Evolutionary conservation across 2,329 filamentous ascomycete species (phyloP), one percentile per base, ranked within the genome.

Genomic region (Fusarium brevicatenulatum): DNA sequence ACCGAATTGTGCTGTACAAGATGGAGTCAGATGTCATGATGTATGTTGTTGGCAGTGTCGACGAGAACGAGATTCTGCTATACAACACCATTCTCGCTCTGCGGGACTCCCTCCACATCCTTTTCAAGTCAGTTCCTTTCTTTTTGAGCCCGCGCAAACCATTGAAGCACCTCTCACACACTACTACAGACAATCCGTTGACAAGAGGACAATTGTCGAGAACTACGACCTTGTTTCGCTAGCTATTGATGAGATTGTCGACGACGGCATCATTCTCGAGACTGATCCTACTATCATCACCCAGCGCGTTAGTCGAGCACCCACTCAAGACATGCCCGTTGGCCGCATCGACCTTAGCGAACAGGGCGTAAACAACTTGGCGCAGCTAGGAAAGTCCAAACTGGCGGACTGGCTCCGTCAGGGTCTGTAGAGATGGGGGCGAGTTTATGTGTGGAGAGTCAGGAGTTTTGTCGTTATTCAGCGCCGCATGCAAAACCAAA

Each of bases 181-280:
- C 57, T 68, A 40, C 34, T 47, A 37, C 75, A 97, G 94, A 84
- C 95, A 97, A 88, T 94, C 94, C 39, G 95, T 97, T 56, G 96
- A 99, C 86, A 98, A 98, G 89, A 92, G 96, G 76, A 98, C 96
- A 65, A 95, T 98, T 75, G 92, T 98, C 80, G 96, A 99, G 85
- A 98, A 98, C 89, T 99, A 98, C 87, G 96, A 98, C 83, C 89
- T 98, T 28, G 93, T 98, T 71, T 93, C 95, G 19, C 90, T 99
- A 60, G 94, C 95, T 49, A 93, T 99, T 73, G 96, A 99, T 83
- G 96, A 99, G 83, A 95, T 97, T 71, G 90, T 97, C 60, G 95
- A 97, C 83, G 95, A 97, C 80, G 96, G 96, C 68, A 97, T 98
- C 81, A 95, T 99, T 77, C 90, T 99, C 70, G 96, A 99, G 86